Evolutionary conservation across 2,329 filamentous ascomycete genomes (phyloP), one percentile per base, ranked within the genome.

Genomic region (Tolypocladium paradoxum): DNA sequence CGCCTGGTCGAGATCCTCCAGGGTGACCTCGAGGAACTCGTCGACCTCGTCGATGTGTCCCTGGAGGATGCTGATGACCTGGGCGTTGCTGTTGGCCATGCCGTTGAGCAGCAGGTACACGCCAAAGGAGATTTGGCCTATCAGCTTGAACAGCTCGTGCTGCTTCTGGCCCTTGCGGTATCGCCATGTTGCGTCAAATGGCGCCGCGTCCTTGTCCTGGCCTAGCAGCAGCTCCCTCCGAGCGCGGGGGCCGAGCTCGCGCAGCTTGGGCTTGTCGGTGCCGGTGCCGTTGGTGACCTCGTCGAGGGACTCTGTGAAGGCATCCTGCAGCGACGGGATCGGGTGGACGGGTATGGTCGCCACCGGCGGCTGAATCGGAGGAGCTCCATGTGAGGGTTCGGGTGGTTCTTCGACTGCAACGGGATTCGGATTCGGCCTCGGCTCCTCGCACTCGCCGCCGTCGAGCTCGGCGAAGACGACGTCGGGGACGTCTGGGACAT

Each of bases 31-130:
- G 35, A 97, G 74, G 63, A 96, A 96, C 62, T 87, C 85, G 68
- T 97, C 93, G 33, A 97, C 82, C 68, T 97, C 92, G 64, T 96
- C 88, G 56, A 97, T 93, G 68, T 97, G 92, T 16, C 82, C 84
- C 64, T 96, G 90, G 53, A 97, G 76, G 51, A 97, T 97, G 58
- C 79, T 84, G 57, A 96, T 85, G 14, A 96, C 92, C 65, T 95
- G 88, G 35, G 83, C 78, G 60, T 95, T 88, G 60, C 89, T 95
- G 69, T 92, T 95, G 51, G 93, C 91, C 67, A 95, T 82, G 56
- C 85, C 84, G 62, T 91, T 85, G 53, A 95, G 82, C 54, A 97
- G 73, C 46, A 97, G 76, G 67, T 96, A 91, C 37, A 97, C 85
- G 22, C 93, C 92, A 68, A 97, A 97, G 1, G 90, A 86, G 60